These are phyloP conservation scores for Scutellaria minor DNA, from an alignment of 257 asterid genomes.

Conservation along the genomic window DNA sequence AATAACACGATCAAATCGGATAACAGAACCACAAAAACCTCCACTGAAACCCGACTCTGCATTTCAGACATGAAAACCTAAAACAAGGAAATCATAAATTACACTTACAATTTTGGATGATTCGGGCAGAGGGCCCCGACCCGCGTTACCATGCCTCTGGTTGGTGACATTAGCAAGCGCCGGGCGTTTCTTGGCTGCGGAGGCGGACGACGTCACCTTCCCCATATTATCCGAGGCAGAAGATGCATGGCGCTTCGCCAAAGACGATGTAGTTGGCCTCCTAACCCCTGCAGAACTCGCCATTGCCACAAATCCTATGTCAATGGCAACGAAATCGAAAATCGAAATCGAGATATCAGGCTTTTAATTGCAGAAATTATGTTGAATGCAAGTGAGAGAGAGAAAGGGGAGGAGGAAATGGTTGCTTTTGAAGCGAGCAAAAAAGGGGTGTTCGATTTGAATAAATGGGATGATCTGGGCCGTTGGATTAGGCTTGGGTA, in stretches of 20 bases:
- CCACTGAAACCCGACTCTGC: not conserved
- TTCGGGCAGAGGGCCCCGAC: conserved; percentile 48
- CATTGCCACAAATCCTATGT: conserved; percentile 41
- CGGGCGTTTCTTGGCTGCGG: conserved; percentile 75
- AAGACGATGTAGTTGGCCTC: conserved; percentile 67
- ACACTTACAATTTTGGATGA: conserved; percentile 66
- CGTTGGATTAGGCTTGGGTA: conserved; percentile 55
- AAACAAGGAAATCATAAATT: not conserved
- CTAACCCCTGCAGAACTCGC: conserved; percentile 54
- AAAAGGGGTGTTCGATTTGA: conserved; percentile 46
- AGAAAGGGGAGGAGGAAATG: conserved; percentile 25
- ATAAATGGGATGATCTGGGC: conserved; percentile 46
- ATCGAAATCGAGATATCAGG: conserved; percentile 13
- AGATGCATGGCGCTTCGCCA: conserved; percentile 63
- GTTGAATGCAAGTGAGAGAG: conserved; percentile 14
- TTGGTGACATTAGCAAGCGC: conserved; percentile 78
- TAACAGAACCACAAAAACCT: conserved; percentile 13
- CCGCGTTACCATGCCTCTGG: conserved; percentile 53
- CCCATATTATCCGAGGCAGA: conserved; percentile 54
- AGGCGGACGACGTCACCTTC: conserved; percentile 43
- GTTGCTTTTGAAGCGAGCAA: conserved; percentile 65
- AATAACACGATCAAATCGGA: not conserved
- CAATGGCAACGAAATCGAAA: conserved; percentile 20
- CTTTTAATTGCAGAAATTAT: conserved; percentile 3
- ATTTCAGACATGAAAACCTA: conserved; percentile 11